phyloP scores from a whole-genome alignment of 2,329 filamentous ascomycete species.

The Falciphora oryzae region DNA sequence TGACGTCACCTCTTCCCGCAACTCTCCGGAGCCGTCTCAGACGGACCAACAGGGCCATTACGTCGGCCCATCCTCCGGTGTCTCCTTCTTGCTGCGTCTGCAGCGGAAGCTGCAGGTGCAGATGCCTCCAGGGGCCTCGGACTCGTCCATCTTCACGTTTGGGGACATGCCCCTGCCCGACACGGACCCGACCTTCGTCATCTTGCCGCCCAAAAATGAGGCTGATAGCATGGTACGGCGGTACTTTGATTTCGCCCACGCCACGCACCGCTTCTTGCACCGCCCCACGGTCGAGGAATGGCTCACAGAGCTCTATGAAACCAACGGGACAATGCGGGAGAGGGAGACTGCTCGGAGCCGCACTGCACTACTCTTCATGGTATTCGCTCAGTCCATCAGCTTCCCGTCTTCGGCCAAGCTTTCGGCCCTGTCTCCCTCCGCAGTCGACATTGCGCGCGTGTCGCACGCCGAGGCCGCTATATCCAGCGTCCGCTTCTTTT shows the following conservation, averaged over 20 bases:
- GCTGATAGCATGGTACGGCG: conserved; percentile 25
- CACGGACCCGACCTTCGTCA: conserved; percentile 35
- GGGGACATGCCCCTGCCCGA: conserved; percentile 32
- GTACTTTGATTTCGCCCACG: conserved; percentile 38
- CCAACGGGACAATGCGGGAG: conserved; percentile 32
- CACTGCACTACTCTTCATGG: conserved; percentile 30
- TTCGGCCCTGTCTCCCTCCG: background rate
- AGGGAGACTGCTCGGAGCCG: conserved; percentile 32
- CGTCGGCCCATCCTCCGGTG: conserved; percentile 40
- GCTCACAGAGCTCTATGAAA: conserved; percentile 40
- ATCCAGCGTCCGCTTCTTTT: conserved; percentile 25
- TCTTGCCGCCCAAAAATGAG: conserved; percentile 29
- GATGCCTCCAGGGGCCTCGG: background rate
- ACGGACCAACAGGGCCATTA: conserved; percentile 41
- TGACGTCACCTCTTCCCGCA: conserved; percentile 24
- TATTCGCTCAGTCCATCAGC: conserved; percentile 39
- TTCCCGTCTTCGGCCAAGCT: background rate
- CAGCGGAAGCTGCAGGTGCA: conserved; percentile 22
- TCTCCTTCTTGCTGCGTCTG: conserved; percentile 43
- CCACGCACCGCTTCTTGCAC: conserved; percentile 38
- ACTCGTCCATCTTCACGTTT: conserved; percentile 4
- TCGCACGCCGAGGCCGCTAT: background rate
- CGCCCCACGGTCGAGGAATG: conserved; percentile 33
- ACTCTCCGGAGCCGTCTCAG: conserved; percentile 39
- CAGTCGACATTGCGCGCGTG: background rate